A percentile compares a stretch with the other conserved stretches of the same genome.
phyloP scores from a whole-genome alignment of 768 basidiomycete genomes.

The Trichaptum fuscoviolaceum region DNA sequence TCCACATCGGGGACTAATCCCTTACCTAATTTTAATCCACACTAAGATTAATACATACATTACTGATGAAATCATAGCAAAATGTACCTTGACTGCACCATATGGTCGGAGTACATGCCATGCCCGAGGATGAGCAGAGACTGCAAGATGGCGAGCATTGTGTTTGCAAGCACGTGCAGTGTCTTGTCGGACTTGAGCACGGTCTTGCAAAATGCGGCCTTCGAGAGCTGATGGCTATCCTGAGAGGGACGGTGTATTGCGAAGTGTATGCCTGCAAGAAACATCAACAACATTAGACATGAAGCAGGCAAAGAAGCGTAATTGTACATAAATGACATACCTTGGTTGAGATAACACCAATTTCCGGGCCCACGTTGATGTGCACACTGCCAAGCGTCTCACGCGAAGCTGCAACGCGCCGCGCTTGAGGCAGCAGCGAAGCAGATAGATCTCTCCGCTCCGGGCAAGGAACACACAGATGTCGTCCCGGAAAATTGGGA shows the following conservation, averaged over 20 bases:
- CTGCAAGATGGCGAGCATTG: slow-evolving; percentile 70
- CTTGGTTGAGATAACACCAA: slow-evolving; percentile 99
- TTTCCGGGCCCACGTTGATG: slow-evolving; percentile 98
- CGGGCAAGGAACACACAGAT: slow-evolving; percentile 95
- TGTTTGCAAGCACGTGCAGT: slow-evolving; percentile 82
- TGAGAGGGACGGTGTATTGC: slow-evolving; percentile 95
- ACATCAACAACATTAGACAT: not conserved
- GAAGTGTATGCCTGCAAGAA: slow-evolving; percentile 84
- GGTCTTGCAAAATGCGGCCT: slow-evolving; percentile 86
- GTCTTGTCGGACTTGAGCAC: slow-evolving; percentile 75
- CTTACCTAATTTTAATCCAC: no score
- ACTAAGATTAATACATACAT: no score
- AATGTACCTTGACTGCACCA: no score
- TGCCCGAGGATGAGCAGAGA: slow-evolving; percentile 95
- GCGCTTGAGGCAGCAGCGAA: slow-evolving; percentile 94
- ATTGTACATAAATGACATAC: slow-evolving; percentile 29
- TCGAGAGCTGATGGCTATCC: slow-evolving; percentile 99
- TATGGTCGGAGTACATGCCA: no score
- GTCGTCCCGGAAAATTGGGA: slow-evolving; percentile 98
- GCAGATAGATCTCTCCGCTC: slow-evolving; percentile 92
- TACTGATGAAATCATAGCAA: no score
- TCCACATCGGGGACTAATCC: no score
- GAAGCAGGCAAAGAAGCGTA: not conserved
- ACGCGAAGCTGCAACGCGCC: slow-evolving; percentile 93
- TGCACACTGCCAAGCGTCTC: slow-evolving; percentile 99